Evolutionary conservation across 1,284 basidiomycete genomes (phyloP), one percentile per base, ranked within the genome.

Genomic region (Boletus sp.): DNA sequence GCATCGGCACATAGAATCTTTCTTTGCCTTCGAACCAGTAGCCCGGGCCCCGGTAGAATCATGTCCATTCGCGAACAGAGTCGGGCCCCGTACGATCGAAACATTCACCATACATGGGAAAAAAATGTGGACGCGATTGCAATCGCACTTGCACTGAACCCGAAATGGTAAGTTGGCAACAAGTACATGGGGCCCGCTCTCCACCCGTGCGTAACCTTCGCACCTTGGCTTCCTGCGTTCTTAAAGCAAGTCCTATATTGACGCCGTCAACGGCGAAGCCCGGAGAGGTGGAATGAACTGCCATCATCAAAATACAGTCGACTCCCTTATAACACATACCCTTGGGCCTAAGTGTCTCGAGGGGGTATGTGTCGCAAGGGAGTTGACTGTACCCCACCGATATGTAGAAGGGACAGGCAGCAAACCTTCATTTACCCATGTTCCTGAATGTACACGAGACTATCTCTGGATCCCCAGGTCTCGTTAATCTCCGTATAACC

Each of bases 401-500:
- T 0, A 41, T 22, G 6, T 29, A 46, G 44, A 50, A 53, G 48
- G 55, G 16, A 45, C 55, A 42, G 24, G 39, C 33, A 41, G 12
- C 35, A 12, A 35, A 18, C 18, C 22, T 59, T 64, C 44, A 51
- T 62, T 46, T 58, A 7, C 24, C 18, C 22, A 36, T 37, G 41
- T 47, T 37, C 61, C 42, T 55, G 29, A 35, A 35, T 15, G 22
- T 16, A 43, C 42, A 50, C 29, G 7, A 58, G 20, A 24, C 29
- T 47, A 22, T 44, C 18, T 44, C 39, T 53, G 44, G 31, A 51
- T 59, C 45, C 47, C 36, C 37, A 45, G 8, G 47, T 20, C 36
- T 22, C 22, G 24, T 59, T 56, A 44, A 63, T 54, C 29, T 51
- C 53, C 58, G 51, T 46, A 52, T 52, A 22, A 27, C 41, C 41